A percentile compares a stretch with the other conserved stretches of the same genome.
Conservation (phyloP, 2,329 filamentous ascomycete species). For the Stemphylium beticola region DNA sequence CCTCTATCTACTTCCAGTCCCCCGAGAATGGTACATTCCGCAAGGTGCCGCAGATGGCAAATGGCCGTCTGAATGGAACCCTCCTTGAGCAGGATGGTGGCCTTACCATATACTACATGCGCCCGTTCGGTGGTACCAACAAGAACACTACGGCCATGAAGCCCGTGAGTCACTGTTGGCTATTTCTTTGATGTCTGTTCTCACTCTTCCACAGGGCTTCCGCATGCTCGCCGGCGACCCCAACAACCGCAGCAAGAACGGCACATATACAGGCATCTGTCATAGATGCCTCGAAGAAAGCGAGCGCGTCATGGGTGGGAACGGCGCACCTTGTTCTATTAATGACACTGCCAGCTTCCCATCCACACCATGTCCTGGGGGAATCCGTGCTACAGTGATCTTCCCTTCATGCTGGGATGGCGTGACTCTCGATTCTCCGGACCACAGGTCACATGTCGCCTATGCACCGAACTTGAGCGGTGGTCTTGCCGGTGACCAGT, state of each 20-base stretch:
- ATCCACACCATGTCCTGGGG: conserved; percentile 50
- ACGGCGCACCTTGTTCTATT: conserved; percentile 45
- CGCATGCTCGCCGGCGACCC: conserved; percentile 57
- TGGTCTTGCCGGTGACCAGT: conserved; percentile 25
- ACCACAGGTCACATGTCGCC: conserved; percentile 62
- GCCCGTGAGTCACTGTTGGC: conserved; percentile 24
- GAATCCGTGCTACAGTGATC: conserved; percentile 53
- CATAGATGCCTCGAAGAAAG: conserved; percentile 43
- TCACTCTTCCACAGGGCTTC: conserved; percentile 41
- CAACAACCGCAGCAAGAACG: conserved; percentile 32
- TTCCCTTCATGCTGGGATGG: conserved; percentile 61
- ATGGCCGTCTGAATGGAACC: conserved; percentile 19
- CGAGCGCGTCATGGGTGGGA: conserved; percentile 34
- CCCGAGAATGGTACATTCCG: conserved; percentile 39
- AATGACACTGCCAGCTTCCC: conserved; percentile 48
- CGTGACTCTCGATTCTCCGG: conserved; percentile 56
- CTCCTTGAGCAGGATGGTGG: conserved; percentile 31
- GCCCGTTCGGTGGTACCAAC: conserved; percentile 38
- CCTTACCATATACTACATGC: conserved; percentile 43
- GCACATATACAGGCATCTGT: conserved; percentile 38
- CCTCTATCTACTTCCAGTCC: conserved; percentile 36
- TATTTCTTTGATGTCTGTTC: conserved; percentile 12
- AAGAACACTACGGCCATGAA: conserved; percentile 33
- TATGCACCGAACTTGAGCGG: conserved; percentile 31
- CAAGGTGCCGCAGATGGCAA: conserved; percentile 36